Evolutionary conservation across 108 stramenopile genomes (phyloP).

Genomic region (Cyclotella baltica): DNA sequence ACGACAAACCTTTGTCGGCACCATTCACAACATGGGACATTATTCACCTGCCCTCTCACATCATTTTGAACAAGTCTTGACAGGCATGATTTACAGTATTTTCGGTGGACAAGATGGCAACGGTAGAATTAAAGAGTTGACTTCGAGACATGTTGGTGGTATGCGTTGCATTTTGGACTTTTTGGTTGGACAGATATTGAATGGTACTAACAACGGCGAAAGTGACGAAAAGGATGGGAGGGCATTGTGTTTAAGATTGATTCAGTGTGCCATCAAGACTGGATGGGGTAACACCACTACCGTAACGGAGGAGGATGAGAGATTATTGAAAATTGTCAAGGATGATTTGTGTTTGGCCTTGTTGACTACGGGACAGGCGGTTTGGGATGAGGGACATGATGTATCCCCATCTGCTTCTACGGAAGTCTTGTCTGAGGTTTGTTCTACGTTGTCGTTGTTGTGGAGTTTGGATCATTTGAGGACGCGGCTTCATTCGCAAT

Average conservation of each 20-base stretch:
- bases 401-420: conserved; percentile 39
- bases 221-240: conserved; percentile 40
- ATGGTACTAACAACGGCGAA: conserved; percentile 40
- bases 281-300: conserved; percentile 62
- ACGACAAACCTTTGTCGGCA: conserved; percentile 74
- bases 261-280: conserved; percentile 59
- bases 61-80: conserved; percentile 86
- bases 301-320: conserved; percentile 38
- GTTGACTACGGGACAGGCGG: conserved; percentile 82
- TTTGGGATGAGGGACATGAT: conserved; percentile 72
- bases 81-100: conserved; percentile 61
- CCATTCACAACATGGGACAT: conserved; percentile 19
- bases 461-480: conserved; percentile 73
- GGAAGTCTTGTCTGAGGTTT: conserved; percentile 83
- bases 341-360: conserved; percentile 88
- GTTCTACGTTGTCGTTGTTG: conserved; percentile 72
- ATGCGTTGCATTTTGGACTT: conserved; percentile 70
- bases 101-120: conserved; percentile 55
- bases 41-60: conserved; percentile 81
- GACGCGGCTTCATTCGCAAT: conserved; percentile 65
- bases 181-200: conserved; percentile 75
- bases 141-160: conserved; percentile 30
- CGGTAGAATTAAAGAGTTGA: conserved; percentile 6
- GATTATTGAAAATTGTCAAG: conserved; percentile 66
- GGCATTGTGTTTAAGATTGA: conserved; percentile 78